Base-by-base conservation (phyloP, 2,329 filamentous ascomycete genomes). In the Leptographium lundbergii region DNA sequence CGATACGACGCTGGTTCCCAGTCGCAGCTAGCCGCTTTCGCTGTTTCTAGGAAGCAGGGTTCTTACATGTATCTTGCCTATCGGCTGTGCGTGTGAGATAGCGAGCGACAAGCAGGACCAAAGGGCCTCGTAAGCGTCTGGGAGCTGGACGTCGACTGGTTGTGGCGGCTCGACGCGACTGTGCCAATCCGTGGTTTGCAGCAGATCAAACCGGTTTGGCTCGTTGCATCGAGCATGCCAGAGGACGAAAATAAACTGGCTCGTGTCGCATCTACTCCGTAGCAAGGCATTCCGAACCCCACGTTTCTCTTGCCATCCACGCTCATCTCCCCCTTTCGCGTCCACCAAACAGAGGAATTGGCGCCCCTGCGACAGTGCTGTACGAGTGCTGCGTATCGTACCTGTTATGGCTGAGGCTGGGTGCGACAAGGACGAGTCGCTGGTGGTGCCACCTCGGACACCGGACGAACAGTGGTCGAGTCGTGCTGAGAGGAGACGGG, bases 341-440 rank as follows among this genome's bases (percentile, higher is more conserved):
- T 24, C n/a, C n/a, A 24, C 19, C 39, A 42, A 42, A 42, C 32
- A 34, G 32, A 42, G 39, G 13, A 19, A 11, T 27, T 13, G 11
- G 24, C 19, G 39, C 51, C 51, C 14, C 32, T 19, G 2, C 51
- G 14, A 7, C 10, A 6, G 9, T 34, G 19, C 39, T 19, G 17
- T 22, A 13, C 19, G 19, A 10, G 27, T 5, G 4, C 51, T n/a
- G n/a, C n/a, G n/a, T n/a, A 9, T 24, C 6, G 34, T 42, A 6
- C 29, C 50, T 48, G 39, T 54, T 54, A 34, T 50, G 55, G 29
- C 58, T 39, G 50, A 42, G 54, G 45, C 29, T 54, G 54, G 24
- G 57, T 58, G 60, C 51, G 25, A 62, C 60, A 22, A 24, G n/a
- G 19, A 6, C 42, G 17, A n/a, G 42, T 56, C 32, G 36, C 48